Conservation (phyloP, 805 yeast species). For the Starmerella sirachaensis region DNA sequence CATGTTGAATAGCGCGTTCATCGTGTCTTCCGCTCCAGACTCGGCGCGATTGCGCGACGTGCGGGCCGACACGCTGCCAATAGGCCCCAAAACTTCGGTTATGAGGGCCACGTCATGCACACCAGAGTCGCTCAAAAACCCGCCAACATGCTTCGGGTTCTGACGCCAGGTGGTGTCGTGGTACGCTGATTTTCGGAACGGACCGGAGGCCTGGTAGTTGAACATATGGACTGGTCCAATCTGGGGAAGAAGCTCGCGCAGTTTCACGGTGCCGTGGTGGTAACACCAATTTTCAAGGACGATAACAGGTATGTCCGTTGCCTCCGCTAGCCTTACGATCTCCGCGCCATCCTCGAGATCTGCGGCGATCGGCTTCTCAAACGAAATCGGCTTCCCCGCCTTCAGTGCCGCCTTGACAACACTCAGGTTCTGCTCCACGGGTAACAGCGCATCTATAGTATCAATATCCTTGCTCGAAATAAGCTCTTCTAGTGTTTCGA, state of each 20-base stretch:
- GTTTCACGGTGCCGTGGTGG: conserved; percentile 43
- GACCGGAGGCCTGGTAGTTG: conserved; percentile 36
- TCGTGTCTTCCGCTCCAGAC: conserved; percentile 73
- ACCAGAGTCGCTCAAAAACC: conserved; percentile 88
- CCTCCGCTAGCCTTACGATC: conserved; percentile 54
- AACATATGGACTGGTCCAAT: conserved; percentile 50
- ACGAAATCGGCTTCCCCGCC: conserved; percentile 61
- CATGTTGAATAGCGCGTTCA: conserved; percentile 56
- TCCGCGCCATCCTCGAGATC: conserved; percentile 66
- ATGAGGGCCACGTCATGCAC: conserved; percentile 87
- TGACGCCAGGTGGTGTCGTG: conserved; percentile 71
- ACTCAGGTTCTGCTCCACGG: conserved; percentile 68
- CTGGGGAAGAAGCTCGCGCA: conserved; percentile 48
- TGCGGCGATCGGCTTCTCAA: conserved; percentile 93
- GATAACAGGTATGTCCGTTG: conserved; percentile 55
- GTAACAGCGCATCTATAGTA: conserved; percentile 72
- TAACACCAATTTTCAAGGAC: conserved; percentile 83
- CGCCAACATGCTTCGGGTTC: conserved; percentile 86
- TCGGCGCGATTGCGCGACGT: conserved; percentile 65
- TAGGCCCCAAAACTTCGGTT: conserved; percentile 68
- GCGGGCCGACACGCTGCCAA: conserved; percentile 58
- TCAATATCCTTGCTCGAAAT: conserved; percentile 57
- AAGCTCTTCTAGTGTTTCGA: conserved; percentile 50
- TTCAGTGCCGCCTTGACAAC: conserved; percentile 59
- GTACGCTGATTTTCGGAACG: conserved; percentile 40